Percentiles rank a stretch among this genome's conserved stretches.
phyloP scores from a whole-genome alignment of 495 filamentous ascomycete genomes.

The Podospora tetraspora region DNA sequence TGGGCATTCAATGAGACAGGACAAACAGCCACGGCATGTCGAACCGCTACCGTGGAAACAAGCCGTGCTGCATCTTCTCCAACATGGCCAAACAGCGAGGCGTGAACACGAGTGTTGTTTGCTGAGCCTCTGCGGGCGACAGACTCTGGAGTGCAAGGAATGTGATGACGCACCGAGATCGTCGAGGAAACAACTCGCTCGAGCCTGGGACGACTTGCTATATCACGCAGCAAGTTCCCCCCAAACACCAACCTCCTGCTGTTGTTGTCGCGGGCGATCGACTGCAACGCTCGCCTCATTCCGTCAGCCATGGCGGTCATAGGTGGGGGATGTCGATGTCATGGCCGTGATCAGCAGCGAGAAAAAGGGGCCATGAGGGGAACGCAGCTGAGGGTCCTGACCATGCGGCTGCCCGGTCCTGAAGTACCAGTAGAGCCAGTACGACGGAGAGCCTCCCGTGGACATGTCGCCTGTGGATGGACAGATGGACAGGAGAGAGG shows the following conservation, averaged over 20 bases:
- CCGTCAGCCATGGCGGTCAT: not conserved
- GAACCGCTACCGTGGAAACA: not conserved
- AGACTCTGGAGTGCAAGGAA: not conserved
- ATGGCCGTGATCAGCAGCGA: conserved; percentile 13
- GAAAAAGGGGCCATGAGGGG: not conserved
- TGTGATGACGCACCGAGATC: not conserved
- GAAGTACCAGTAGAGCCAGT: not conserved
- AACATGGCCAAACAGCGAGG: not conserved
- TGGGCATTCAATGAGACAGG: not conserved
- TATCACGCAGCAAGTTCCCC: conserved; percentile 1
- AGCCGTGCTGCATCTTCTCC: too few species aligned
- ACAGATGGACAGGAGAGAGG: not conserved
- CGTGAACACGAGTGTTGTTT: too few species aligned
- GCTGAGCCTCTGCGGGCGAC: not conserved
- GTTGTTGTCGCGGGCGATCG: not conserved
- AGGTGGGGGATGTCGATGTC: conserved; percentile 21
- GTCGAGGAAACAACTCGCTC: not conserved
- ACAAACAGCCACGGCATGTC: not conserved
- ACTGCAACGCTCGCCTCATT: not conserved
- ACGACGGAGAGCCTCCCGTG: too few species aligned
- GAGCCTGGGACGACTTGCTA: not conserved
- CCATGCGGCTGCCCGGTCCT: not conserved
- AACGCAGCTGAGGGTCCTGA: not conserved
- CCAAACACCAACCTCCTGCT: not conserved
- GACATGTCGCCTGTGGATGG: not conserved